Evolutionary conservation across 352 stramenopile genomes (phyloP).

Genomic region (Aphanomyces euteiches): DNA sequence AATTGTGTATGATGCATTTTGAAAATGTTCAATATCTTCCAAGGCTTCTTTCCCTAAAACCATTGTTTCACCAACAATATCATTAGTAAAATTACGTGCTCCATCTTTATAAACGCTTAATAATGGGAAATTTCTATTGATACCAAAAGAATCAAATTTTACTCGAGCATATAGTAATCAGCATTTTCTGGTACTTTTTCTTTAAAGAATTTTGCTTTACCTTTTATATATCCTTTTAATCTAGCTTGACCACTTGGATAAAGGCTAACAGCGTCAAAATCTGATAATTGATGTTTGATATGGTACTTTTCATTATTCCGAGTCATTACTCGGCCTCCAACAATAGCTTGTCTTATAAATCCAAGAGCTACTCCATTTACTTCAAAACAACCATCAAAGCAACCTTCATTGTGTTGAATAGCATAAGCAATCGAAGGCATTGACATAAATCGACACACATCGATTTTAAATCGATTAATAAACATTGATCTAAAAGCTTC

Average conservation of each 20-base stretch:
- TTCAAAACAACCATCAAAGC: conserved; percentile 28
- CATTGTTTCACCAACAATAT: conserved; percentile 16
- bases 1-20: conserved; percentile 18
- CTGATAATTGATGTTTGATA: conserved; percentile 20
- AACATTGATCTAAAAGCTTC: conserved; percentile 24
- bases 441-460: conserved; percentile 29
- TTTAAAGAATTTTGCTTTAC: conserved; percentile 28
- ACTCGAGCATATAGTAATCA: conserved; percentile 27
- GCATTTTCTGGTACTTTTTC: conserved; percentile 15
- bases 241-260: conserved; percentile 13
- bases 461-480: conserved; percentile 21
- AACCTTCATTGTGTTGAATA: conserved; percentile 29
- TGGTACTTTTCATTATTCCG: conserved; percentile 26
- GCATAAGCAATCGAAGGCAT: conserved; percentile 27
- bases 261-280: conserved; percentile 29
- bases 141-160: conserved; percentile 22
- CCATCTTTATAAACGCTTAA: conserved; percentile 13
- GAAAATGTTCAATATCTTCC: conserved; percentile 30
- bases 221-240: conserved; percentile 21
- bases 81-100: conserved; percentile 27
- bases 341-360: conserved; percentile 27
- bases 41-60: conserved; percentile 25
- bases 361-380: conserved; percentile 23
- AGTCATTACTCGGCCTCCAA: conserved; percentile 31
- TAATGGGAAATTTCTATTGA: conserved; percentile 21